Base-by-base conservation (phyloP, 768 basidiomycete genomes). In the Inosperma sp. region DNA sequence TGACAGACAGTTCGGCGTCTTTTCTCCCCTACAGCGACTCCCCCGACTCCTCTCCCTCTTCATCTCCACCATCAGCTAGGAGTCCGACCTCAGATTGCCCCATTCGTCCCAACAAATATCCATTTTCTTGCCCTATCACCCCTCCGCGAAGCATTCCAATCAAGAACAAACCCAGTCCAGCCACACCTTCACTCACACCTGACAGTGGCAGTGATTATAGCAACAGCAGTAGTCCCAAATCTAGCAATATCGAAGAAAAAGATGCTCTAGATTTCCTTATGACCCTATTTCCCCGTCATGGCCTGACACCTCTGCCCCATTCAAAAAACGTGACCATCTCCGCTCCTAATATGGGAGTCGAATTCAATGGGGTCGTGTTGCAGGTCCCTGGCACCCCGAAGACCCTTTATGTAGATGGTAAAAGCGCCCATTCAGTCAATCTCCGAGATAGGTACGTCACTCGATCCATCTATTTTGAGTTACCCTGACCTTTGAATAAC, bases 1-100 rank as follows among this genome's bases (percentile, higher is more conserved):
- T 93, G 90, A 93, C 86, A 93, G 90, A 80, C 87, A 79, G 83
- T 75, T 79, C 80, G 84, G 80, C 88, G 89, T 74, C 76, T 65
- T 70, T 68, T 55, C 69, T 74, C 61, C 73, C 79, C 64, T 68
- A 71, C 40, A 48, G 54, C 55, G 56, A 72, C 59, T 70, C 73
- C 60, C 65, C 67, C 61, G 63, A 66, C 58, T 69, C 69, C 52
- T 69, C 71, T 62, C 68, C 71, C 19, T 47, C 54, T 25, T 55
- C 63, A 31, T 56, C 60, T 26, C 55, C 62, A 42, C 52, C 54
- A 41, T 58, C 58, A 34, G 56, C 60, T 35, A 45, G 27, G 30
- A 53, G 52, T 48, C 31, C 37, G 44, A 57, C 52, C 29, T 46
- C 49, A 13, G 41, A 56, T 60, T 56, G 63, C 46, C 50, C 61